These are phyloP conservation scores for Tetracladium maxilliforme DNA, from an alignment of 2,329 filamentous ascomycete species.

Conservation along the genomic window DNA sequence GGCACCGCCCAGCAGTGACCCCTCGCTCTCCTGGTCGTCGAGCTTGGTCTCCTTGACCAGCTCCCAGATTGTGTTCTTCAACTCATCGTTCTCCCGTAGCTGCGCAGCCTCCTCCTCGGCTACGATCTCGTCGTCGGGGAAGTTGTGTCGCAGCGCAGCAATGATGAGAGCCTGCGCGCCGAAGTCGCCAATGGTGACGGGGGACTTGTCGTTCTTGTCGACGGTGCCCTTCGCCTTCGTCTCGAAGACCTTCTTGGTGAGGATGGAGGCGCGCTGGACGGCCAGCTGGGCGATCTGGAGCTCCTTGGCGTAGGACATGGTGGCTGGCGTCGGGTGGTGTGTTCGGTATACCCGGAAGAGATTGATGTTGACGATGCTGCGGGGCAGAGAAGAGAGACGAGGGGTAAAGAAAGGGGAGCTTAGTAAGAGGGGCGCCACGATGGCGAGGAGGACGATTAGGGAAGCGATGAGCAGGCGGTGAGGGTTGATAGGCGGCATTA, in stretches of 20 bases:
- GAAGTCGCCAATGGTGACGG: slow-evolving; percentile 95
- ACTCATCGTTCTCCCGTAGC: slow-evolving; percentile 53
- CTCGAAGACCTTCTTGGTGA: slow-evolving; percentile 67
- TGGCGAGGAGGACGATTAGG: too few relatives aligned
- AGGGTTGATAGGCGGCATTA: too few relatives aligned
- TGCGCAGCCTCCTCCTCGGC: slow-evolving; percentile 86
- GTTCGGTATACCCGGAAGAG: too few relatives aligned
- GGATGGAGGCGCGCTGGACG: slow-evolving; percentile 66
- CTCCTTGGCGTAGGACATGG: slow-evolving; percentile 57
- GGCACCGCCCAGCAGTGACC: slow-evolving; percentile 54
- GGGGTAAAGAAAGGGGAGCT: too few relatives aligned
- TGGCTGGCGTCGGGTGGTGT: too few relatives aligned
- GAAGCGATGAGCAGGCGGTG: too few relatives aligned
- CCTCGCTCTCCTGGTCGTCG: slow-evolving; percentile 47
- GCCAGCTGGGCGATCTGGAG: slow-evolving; percentile 74
- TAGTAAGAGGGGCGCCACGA: too few relatives aligned
- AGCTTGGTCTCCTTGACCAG: slow-evolving; percentile 63
- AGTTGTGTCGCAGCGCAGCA: slow-evolving; percentile 72
- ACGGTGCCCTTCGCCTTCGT: slow-evolving; percentile 90
- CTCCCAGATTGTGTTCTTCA: slow-evolving; percentile 71
- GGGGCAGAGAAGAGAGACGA: too few relatives aligned
- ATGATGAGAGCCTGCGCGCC: slow-evolving; percentile 96
- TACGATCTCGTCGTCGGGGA: slow-evolving; percentile 82
- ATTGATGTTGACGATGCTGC: not conserved
- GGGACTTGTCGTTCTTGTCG: slow-evolving; percentile 88